Conservation (phyloP, 257 asterid species). For the Lithospermum erythrorhizon region DNA sequence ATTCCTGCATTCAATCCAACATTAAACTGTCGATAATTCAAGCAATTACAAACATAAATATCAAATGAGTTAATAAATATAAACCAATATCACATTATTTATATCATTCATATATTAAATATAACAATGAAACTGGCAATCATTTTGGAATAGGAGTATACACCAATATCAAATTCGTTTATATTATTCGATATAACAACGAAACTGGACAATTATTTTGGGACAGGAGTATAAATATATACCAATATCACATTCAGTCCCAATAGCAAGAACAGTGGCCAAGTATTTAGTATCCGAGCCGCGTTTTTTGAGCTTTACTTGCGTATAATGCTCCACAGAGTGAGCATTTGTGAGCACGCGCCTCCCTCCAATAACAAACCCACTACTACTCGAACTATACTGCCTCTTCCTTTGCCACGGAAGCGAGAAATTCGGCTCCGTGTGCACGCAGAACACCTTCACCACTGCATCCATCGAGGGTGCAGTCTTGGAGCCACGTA, state of each 20-base stretch:
- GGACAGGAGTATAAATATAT: not conserved
- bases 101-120: too few relatives aligned
- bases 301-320: slow-evolving; percentile 20
- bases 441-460: slow-evolving; percentile 20
- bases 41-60: too few relatives aligned
- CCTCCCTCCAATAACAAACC: slow-evolving; percentile 15
- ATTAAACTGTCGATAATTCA: too few relatives aligned
- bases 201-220: too few relatives aligned
- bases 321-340: slow-evolving; percentile 25
- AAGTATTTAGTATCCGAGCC: slow-evolving; percentile 22
- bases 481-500: too few relatives aligned
- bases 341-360: slow-evolving; percentile 20
- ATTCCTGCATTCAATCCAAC: too few relatives aligned
- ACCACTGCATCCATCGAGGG: slow-evolving; percentile 19
- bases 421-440: slow-evolving; percentile 18
- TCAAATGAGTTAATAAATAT: too few relatives aligned
- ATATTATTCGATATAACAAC: too few relatives aligned
- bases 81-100: too few relatives aligned
- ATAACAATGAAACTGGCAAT: too few relatives aligned
- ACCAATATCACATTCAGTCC: slow-evolving; percentile 21
- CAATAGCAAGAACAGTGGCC: slow-evolving; percentile 22
- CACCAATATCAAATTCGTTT: too few relatives aligned
- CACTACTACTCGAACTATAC: slow-evolving; percentile 20
- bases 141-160: too few relatives aligned
- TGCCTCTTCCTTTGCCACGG: slow-evolving; percentile 24